Base-by-base conservation (phyloP, 2,329 filamentous ascomycete species). In the Xylaria sp. region DNA sequence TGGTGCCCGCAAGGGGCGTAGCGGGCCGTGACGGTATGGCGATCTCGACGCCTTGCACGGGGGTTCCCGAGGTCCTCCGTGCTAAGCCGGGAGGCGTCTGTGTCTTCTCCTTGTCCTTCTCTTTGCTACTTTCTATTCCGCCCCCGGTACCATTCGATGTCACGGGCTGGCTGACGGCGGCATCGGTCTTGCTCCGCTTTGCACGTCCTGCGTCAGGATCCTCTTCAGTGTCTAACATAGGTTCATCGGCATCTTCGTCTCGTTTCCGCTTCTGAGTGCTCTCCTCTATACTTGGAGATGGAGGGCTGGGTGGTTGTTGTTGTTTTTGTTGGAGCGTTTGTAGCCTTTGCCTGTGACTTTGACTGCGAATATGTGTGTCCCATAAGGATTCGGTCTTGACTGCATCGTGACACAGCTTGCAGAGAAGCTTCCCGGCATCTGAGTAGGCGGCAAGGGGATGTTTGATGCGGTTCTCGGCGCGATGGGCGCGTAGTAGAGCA, bases 401-500 rank as follows among this genome's bases (percentile, higher is more conserved):
- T 46, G 85, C 82, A 58, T 89, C 84, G 76, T 87, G 88, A 77
- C 92, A 94, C 28, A 91, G 80, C 69, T 85, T 87, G 81, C 92
- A 94, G 34, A 89, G 81, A 0, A 94, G 86, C 75, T 89, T 90
- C 70, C 91, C 91, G 15, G 88, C 84, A 71, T 89, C 86, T 5
- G 90, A 89, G 81, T 94, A 93, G 63, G 86, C 83, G 51, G 91
- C 90, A 74, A 91, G 84, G 3, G 91, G 88, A 75, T 93, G 90
- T 61, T 90, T 86, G 75, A 94, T 90, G 72, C 91, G 89, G 66
- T 93, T 90, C 70, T 91, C 88, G 65, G 90, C 89, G 73, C 93
- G 90, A 80, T 95, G 92, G 76, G 90, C 91, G 74, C 92, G 92
- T 67, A 97, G 87, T 58, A 97, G 88, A 44, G 92, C 88, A 75